Base-by-base conservation (phyloP, 1,284 basidiomycete species). In the Vanrija sp. region DNA sequence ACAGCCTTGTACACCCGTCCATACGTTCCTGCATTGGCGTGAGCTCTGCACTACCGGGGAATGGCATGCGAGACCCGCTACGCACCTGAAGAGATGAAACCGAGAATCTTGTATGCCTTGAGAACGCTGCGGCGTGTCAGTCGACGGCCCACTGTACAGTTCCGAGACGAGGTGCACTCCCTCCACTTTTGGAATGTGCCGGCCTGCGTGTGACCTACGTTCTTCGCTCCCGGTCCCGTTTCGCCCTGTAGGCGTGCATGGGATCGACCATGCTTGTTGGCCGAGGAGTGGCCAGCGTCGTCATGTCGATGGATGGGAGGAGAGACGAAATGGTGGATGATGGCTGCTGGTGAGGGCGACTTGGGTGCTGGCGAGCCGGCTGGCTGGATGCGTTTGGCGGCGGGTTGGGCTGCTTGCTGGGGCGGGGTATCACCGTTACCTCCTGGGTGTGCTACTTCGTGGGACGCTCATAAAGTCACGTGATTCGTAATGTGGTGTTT, bases 1-100 rank as follows among this genome's bases (percentile, higher is more conserved):
- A 89, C 83, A 0, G 94, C 96, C 75, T 98, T 98, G 83, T 98
- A 99, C 5, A 99, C 95, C 26, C 93, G 83, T 0, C 96, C 96
- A 69, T 98, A 99, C 0, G 96, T 99, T 18, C 95, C 95, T 76
- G 45, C 18, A 5, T 38, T 25, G n/a, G 3, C 7, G 34, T 34
- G 34, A 34, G 34, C 34, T 34, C 6, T 42, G 51, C 4, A 56
- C 43, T 61, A 46, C 18, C 46, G 6, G 15, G 8, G 14, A 38
- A 6, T n/a, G 3, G n/a, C 1, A 10, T 39, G 7, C 10, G 10
- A 25, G 51, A 1, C 5, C 0, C 1, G 19, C 14, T 12, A 55
- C 65, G 46, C 23, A 73, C 75, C 76, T 5, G 92, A 95, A 8
- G 92, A 96, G 64, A 99, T 92, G 78, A 98, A 99, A 8, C 96